Percentiles rank a stretch among this genome's conserved stretches.
phyloP scores from a whole-genome alignment of 768 basidiomycete genomes.

The Amanita pseudoporphyria region DNA sequence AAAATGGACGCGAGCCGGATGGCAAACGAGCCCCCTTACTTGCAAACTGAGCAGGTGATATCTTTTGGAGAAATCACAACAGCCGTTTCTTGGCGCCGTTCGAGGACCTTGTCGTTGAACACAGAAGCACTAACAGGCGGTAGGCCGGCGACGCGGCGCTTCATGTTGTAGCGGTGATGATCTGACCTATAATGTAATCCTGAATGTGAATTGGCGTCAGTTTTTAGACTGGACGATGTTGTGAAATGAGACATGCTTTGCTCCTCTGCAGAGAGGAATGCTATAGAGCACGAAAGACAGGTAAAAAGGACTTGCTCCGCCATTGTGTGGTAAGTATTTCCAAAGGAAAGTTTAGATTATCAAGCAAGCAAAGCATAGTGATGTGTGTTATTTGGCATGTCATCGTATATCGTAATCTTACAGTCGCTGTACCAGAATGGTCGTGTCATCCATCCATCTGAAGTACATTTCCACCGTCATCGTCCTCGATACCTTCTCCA shows the following conservation, averaged over 20 bases:
- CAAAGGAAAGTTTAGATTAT: no score
- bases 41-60: conserved; percentile 71
- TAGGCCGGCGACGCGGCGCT: conserved; percentile 84
- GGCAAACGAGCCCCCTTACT: no score
- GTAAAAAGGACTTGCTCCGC: conserved; percentile 49
- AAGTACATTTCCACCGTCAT: conserved; percentile 38
- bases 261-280: conserved; percentile 71
- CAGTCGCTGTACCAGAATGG: conserved; percentile 32
- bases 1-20: conserved; percentile 2
- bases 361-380: background rate
- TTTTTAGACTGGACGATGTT: background rate
- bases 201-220: conserved; percentile 18
- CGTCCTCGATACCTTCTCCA: conserved; percentile 30
- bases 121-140: conserved; percentile 69
- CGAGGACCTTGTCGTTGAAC: conserved; percentile 86
- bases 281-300: conserved; percentile 87
- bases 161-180: conserved; percentile 97
- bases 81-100: conserved; percentile 69
- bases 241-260: conserved; percentile 50
- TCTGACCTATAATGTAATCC: conserved; percentile 89
- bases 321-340: no score
- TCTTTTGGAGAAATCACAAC: conserved; percentile 51
- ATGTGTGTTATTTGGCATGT: background rate
- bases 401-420: conserved; percentile 9
- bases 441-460: conserved; percentile 54